Conservation (phyloP, 2,329 filamentous ascomycete genomes). For the Chrysoporthe puriensis region DNA sequence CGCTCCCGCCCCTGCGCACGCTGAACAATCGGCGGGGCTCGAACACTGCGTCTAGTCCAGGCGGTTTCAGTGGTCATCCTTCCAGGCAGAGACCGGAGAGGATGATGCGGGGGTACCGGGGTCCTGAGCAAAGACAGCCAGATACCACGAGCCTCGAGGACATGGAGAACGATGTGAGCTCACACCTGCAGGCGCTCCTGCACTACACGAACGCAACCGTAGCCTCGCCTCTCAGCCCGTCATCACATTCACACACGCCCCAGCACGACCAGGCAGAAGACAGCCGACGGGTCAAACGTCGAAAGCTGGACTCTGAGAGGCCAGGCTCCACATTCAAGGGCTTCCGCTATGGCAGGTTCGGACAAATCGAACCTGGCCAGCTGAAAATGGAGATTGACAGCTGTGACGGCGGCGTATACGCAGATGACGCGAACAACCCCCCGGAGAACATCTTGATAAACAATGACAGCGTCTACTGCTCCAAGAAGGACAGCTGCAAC, state of each 20-base stretch:
- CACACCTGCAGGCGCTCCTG: constrained; percentile 48
- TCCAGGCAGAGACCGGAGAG: constrained; percentile 36
- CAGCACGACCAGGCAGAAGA: constrained; percentile 49
- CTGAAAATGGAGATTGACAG: constrained; percentile 86
- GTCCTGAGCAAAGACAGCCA: constrained; percentile 22
- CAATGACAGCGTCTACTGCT: constrained; percentile 82
- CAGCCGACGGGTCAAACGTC: constrained; percentile 64
- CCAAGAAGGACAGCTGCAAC: constrained; percentile 84
- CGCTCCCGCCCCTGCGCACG: constrained; percentile 44
- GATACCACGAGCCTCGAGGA: constrained; percentile 40
- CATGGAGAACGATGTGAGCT: constrained; percentile 46
- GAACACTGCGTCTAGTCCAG: constrained; percentile 33
- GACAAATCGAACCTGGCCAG: constrained; percentile 81
- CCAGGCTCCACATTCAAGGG: constrained; percentile 53
- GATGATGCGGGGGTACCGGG: constrained; percentile 35
- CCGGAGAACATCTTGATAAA: constrained; percentile 83
- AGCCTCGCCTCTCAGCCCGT: constrained; percentile 38
- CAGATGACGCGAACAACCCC: constrained; percentile 65
- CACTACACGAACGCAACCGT: constrained; percentile 36
- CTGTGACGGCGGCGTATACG: constrained; percentile 80
- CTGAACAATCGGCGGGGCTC: constrained; percentile 37
- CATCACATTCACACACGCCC: constrained; percentile 40
- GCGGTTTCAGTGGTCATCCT: constrained; percentile 31
- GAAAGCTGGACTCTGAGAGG: constrained; percentile 70
- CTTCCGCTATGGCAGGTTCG: constrained; percentile 83